Evolutionary conservation across 352 stramenopile genomes (phyloP).

Genomic region (Thalassiosira ordinaria): DNA sequence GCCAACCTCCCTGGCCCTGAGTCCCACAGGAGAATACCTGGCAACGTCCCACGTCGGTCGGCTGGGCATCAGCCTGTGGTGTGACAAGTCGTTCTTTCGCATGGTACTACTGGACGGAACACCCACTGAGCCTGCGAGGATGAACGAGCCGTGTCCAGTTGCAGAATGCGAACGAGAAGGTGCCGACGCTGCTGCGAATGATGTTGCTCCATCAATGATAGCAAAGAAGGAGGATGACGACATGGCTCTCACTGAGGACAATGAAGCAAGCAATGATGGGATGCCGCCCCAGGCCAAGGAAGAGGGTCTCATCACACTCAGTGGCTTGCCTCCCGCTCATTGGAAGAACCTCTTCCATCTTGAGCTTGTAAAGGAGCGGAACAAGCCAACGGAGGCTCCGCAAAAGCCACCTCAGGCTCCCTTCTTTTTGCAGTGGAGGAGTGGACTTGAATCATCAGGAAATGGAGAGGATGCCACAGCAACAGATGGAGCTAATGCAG

Average conservation of each 20-base stretch:
- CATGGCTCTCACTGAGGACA: conserved; percentile 5
- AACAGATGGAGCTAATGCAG: conserved; percentile 24
- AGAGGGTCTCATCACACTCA: conserved; percentile 79
- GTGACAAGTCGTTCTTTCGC: conserved; percentile 92
- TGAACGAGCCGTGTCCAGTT: conserved; percentile 91
- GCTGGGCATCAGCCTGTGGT: conserved; percentile 94
- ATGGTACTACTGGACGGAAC: conserved; percentile 88
- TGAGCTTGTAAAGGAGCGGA: conserved; percentile 94
- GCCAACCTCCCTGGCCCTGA: conserved; percentile 90
- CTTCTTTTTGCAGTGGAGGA: conserved; percentile 93
- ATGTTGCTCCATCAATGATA: conserved; percentile 9
- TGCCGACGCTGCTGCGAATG: conserved; percentile 23
- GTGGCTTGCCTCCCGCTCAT: conserved; percentile 73
- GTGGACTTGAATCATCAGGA: conserved; percentile 48
- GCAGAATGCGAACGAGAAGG: conserved; percentile 76
- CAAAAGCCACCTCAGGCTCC: conserved; percentile 93
- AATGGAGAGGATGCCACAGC: conserved; percentile 19
- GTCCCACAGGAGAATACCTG: conserved; percentile 94
- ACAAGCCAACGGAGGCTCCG: conserved; percentile 93
- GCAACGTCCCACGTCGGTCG: conserved; percentile 92
- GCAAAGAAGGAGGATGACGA: conserved; percentile 17
- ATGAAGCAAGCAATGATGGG: conserved; percentile 34
- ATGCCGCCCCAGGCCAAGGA: conserved; percentile 57
- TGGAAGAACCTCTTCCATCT: conserved; percentile 80
- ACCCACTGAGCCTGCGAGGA: conserved; percentile 86